A percentile compares a stretch with the other conserved stretches of the same genome.
phyloP scores from a whole-genome alignment of 2,329 filamentous ascomycete genomes.

The Elsinoe australis region DNA sequence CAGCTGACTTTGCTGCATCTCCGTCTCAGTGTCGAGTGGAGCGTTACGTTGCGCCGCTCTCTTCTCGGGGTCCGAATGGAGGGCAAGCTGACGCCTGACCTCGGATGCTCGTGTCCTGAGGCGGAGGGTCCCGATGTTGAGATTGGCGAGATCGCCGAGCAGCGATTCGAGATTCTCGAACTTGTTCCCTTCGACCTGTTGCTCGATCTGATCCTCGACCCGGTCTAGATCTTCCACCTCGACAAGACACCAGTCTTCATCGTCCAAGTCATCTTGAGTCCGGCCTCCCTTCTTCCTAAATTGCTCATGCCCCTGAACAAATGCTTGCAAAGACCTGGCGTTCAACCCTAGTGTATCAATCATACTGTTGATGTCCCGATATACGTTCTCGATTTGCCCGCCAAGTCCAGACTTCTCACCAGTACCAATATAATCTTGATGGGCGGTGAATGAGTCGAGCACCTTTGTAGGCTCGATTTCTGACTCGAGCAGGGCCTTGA shows the following conservation, averaged over 20 bases:
- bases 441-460: constrained; percentile 60
- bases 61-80: constrained; percentile 60
- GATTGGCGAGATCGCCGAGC: constrained; percentile 57
- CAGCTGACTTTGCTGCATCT: constrained; percentile 74
- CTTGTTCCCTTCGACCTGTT: constrained; percentile 59
- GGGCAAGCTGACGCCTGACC: constrained; percentile 65
- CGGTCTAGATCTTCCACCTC: constrained; percentile 62
- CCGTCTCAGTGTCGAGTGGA: constrained; percentile 76
- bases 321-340: constrained; percentile 55
- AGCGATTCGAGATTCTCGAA: constrained; percentile 62
- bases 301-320: constrained; percentile 59
- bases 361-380: constrained; percentile 85
- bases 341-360: constrained; percentile 88
- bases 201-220: constrained; percentile 47
- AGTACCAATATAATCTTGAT: constrained; percentile 39
- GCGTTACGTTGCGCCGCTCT: constrained; percentile 57
- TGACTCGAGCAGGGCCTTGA: constrained; percentile 55
- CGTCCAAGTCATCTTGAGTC: constrained; percentile 56
- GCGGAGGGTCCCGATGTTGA: constrained; percentile 62
- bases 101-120: constrained; percentile 71
- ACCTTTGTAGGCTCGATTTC: constrained; percentile 54
- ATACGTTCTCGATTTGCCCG: constrained; percentile 48
- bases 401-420: constrained; percentile 37
- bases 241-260: constrained; percentile 60
- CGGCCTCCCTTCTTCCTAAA: constrained; percentile 46